Percentiles rank a stretch among this genome's conserved stretches.
These are phyloP conservation scores for Albophoma yamanashiensis DNA, from an alignment of 2,329 filamentous ascomycete genomes.

Conservation along the genomic window DNA sequence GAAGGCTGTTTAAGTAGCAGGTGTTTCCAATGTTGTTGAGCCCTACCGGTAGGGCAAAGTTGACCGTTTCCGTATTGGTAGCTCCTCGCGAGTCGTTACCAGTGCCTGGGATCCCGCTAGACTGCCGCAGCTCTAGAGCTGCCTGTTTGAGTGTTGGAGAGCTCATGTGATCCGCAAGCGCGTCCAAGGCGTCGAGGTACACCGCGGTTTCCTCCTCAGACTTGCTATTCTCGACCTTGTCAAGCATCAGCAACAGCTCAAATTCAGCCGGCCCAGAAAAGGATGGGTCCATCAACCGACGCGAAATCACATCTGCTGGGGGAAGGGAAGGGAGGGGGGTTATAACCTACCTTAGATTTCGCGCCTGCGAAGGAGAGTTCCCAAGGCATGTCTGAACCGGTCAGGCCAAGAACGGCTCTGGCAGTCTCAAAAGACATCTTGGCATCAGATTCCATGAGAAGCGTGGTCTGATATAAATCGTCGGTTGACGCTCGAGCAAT, in stretches of 20 bases:
- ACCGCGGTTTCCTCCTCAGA: constrained; percentile 17
- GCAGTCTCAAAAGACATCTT: constrained; percentile 25
- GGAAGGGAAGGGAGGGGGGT: neutral
- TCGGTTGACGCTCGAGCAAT: constrained; percentile 23
- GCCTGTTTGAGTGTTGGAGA: constrained; percentile 13
- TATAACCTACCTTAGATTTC: constrained; percentile 16
- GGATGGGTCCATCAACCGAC: neutral
- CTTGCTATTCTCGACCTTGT: constrained; percentile 14
- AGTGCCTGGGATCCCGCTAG: constrained; percentile 2
- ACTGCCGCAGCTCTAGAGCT: constrained; percentile 12
- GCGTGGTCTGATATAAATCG: constrained; percentile 20
- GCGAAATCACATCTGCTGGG: neutral
- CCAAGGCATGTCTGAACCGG: constrained; percentile 11
- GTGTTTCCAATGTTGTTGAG: constrained; percentile 94
- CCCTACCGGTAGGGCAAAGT: constrained; percentile 63
- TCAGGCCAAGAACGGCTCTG: constrained; percentile 18
- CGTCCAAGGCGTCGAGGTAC: constrained; percentile 23
- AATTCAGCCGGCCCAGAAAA: neutral
- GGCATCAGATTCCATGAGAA: constrained; percentile 21
- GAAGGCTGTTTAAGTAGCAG: constrained; percentile 91
- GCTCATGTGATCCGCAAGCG: constrained; percentile 19
- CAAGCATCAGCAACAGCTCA: neutral
- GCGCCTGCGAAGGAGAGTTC: constrained; percentile 13
- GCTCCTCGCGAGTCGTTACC: constrained; percentile 4
- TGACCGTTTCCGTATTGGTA: constrained; percentile 8